These are phyloP conservation scores for Hypericum androsaemum DNA, from an alignment of 345 rosid genomes.

Conservation along the genomic window DNA sequence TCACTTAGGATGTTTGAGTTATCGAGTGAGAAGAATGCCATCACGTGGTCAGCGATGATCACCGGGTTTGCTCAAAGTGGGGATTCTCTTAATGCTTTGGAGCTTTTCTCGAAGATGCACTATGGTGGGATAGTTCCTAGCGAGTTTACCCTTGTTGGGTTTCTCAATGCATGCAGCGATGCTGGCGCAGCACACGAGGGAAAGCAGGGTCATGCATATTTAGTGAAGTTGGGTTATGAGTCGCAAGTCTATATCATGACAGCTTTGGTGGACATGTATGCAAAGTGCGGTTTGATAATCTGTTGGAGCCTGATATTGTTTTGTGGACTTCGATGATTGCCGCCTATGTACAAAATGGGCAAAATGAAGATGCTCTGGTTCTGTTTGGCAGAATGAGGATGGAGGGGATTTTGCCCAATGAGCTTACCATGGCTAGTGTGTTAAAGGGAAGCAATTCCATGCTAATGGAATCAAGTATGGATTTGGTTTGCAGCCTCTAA, in stretches of 20 bases:
- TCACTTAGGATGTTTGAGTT: constrained; percentile 51
- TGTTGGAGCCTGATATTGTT: constrained; percentile 17
- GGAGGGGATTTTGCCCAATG: constrained; percentile 20
- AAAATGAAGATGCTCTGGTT: constrained; percentile 19
- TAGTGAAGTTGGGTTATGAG: constrained; percentile 56
- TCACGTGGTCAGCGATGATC: constrained; percentile 88
- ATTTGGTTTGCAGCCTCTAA: constrained; percentile 1
- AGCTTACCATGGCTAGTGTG: constrained; percentile 23
- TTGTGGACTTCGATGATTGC: constrained; percentile 26
- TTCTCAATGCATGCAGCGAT: constrained; percentile 75
- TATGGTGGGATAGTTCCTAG: constrained; percentile 48
- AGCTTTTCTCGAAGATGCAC: constrained; percentile 57
- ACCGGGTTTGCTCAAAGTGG: constrained; percentile 82
- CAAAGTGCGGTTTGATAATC: constrained; percentile 20
- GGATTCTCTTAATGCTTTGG: constrained; percentile 43
- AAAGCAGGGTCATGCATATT: constrained; percentile 53
- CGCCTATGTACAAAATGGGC: constrained; percentile 20
- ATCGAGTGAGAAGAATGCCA: constrained; percentile 48
- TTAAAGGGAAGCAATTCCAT: constrained; percentile 23
- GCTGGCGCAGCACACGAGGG: constrained; percentile 49
- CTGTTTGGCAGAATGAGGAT: constrained; percentile 18
- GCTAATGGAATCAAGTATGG: constrained; percentile 20
- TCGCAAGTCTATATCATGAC: constrained; percentile 46
- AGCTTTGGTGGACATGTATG: constrained; percentile 25
- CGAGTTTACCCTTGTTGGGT: constrained; percentile 64